These are phyloP conservation scores for Podaxis carcinomalis DNA, from an alignment of 768 basidiomycete species.

Conservation along the genomic window DNA sequence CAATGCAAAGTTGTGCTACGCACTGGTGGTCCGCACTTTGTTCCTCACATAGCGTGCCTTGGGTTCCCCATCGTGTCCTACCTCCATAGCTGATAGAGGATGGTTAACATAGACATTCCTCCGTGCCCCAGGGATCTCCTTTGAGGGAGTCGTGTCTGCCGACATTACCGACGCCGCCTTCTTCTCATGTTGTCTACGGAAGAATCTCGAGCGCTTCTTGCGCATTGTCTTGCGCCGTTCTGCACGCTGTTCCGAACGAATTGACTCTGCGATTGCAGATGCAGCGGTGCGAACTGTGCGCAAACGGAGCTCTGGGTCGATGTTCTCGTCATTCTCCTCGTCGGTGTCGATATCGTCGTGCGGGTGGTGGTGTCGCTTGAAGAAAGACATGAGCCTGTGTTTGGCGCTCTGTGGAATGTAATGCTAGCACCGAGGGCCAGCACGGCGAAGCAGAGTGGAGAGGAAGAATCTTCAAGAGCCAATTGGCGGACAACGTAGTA, in stretches of 20 bases:
- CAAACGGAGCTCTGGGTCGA: constrained; percentile 84
- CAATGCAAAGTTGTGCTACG: constrained; percentile 40
- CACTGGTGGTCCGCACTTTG: constrained; percentile 92
- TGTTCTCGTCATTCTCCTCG: constrained; percentile 60
- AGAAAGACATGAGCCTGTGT: constrained; percentile 27
- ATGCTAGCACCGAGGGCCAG: constrained; percentile 12
- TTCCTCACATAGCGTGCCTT: constrained; percentile 78
- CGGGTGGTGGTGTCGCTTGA: constrained; percentile 33
- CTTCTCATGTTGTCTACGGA: constrained; percentile 47
- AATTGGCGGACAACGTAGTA: not conserved
- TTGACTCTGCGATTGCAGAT: constrained; percentile 84
- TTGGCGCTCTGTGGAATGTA: not conserved
- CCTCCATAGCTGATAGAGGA: constrained; percentile 58
- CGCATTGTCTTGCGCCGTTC: constrained; percentile 48
- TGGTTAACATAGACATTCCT: constrained; percentile 82
- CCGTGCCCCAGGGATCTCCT: constrained; percentile 45
- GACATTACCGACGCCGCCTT: constrained; percentile 27
- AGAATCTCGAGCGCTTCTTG: constrained; percentile 56
- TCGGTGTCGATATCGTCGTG: constrained; percentile 41
- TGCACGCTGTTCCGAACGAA: constrained; percentile 70
- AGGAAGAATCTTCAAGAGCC: not conserved
- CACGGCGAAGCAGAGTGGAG: constrained; percentile 3
- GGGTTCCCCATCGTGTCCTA: constrained; percentile 74
- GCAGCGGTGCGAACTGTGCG: constrained; percentile 92
- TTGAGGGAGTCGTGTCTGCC: constrained; percentile 24